Base-by-base conservation (phyloP, 2,329 filamentous ascomycete genomes). In the Lithohypha guttulata region DNA sequence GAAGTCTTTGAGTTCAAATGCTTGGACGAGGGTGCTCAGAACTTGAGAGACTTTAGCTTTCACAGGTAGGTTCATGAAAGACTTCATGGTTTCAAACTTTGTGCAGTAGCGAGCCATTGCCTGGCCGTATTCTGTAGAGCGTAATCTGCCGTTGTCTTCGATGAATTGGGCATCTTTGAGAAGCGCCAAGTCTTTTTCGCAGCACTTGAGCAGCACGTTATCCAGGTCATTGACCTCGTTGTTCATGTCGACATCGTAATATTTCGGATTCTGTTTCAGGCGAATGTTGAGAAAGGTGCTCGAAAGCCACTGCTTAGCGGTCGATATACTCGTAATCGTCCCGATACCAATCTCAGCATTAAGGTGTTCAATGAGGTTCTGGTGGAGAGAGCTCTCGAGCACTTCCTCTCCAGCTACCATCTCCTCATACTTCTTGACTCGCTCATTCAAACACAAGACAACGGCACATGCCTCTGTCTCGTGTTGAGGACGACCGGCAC, bases 91-190 rank as follows among this genome's bases (percentile, higher is more conserved):
- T 25, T 80, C 71, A 50, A 87, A 87, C 15, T 75, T 75, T 2
- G 91, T 65, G 62, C 84, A 89, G 55, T 89, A 93, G 33, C 76
- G 73, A 29, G 84, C 81, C 84, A 93, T 93, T 3, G 80, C 79
- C 41, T 80, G 70, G 1, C 84, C 84, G 52, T 81, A 84, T 34
- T 79, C 75, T 0, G 82, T 89, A 30, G 74, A 76, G 18, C 61
- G 65, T 33, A 89, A 68, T 3, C 59, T 59, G 0, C 64, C 56
- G 8, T 54, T 45, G 5, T 56, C 44, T 2, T 65, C 66, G 9
- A 86, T 64, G 5, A 91, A 63, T 1, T 69, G 62, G 25, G 65
- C 58, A 18, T 79, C 68, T 42, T 75, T 69, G 1, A 93, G 64
- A n/a, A 77, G 63, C 8, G 64, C 67, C 27, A 91, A 73, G 42